Evolutionary conservation across 1,284 basidiomycete genomes (phyloP).

Genomic region (Anthracocystis walkeri): DNA sequence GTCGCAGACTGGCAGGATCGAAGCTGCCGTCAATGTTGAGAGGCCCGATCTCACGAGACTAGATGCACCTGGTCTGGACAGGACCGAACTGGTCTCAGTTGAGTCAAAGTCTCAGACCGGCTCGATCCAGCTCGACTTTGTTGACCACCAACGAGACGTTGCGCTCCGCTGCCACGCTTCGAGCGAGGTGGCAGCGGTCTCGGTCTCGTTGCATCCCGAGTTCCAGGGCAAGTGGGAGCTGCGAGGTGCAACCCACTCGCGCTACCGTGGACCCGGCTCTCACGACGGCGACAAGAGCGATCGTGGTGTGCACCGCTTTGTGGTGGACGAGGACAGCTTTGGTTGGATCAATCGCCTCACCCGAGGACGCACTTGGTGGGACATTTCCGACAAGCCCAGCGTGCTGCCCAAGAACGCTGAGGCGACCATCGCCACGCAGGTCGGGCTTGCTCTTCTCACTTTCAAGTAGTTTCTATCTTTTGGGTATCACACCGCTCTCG

Average conservation of each 20-base stretch:
- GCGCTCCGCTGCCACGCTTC: slow-evolving; percentile 42
- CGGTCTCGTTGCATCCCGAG: slow-evolving; percentile 35
- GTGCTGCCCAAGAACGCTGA: slow-evolving; percentile 28
- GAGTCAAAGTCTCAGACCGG: slow-evolving; percentile 46
- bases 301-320: slow-evolving; percentile 31
- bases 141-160: slow-evolving; percentile 39
- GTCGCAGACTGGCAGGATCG: slow-evolving; percentile 42
- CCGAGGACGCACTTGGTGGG: slow-evolving; percentile 38
- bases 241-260: slow-evolving; percentile 46
- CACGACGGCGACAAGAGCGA: slow-evolving; percentile 25
- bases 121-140: slow-evolving; percentile 46
- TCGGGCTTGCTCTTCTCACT: slow-evolving; percentile 38
- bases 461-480: slow-evolving; percentile 38
- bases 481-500: not conserved
- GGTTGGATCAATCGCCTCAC: slow-evolving; percentile 49
- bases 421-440: slow-evolving; percentile 31
- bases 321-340: slow-evolving; percentile 42
- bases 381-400: slow-evolving; percentile 11
- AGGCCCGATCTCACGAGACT: slow-evolving; percentile 38
- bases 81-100: slow-evolving; percentile 39
- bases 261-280: slow-evolving; percentile 31
- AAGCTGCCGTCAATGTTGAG: slow-evolving; percentile 48
- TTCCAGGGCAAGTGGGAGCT: slow-evolving; percentile 53
- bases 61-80: slow-evolving; percentile 33
- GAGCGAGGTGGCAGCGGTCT: slow-evolving; percentile 37